phyloP scores from a whole-genome alignment of 768 basidiomycete genomes.

The Naematelia encephala region DNA sequence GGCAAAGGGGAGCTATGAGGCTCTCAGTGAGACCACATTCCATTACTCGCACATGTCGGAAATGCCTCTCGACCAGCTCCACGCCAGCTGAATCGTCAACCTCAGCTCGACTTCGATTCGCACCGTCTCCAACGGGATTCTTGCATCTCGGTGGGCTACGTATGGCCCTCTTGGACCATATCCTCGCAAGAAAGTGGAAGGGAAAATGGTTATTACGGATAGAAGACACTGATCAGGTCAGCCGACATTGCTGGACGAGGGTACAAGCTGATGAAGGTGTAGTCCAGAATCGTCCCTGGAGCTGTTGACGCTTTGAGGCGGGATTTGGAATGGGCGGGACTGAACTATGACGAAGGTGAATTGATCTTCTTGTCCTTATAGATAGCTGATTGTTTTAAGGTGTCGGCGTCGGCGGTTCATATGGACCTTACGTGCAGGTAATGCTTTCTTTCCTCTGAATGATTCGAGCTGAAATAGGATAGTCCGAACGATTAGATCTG shows the following conservation, averaged over 20 bases:
- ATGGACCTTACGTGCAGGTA: slow-evolving; percentile 86
- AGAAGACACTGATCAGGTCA: slow-evolving; percentile 90
- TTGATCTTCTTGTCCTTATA: slow-evolving; percentile 1
- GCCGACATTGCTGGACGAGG: slow-evolving; percentile 27
- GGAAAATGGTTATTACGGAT: slow-evolving; percentile 90
- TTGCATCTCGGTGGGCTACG: slow-evolving; percentile 91
- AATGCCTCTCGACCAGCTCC: slow-evolving; percentile 13
- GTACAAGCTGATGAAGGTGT: slow-evolving; percentile 6
- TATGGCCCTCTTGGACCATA: slow-evolving; percentile 88
- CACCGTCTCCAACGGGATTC: slow-evolving; percentile 92
- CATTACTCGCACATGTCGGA: background rate
- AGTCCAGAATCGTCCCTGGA: slow-evolving; percentile 67
- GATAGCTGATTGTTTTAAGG: slow-evolving; percentile 55
- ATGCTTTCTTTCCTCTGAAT: slow-evolving; percentile 8
- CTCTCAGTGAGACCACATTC: background rate
- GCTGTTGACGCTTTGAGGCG: slow-evolving; percentile 75
- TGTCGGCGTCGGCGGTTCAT: slow-evolving; percentile 69
- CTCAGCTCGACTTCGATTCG: slow-evolving; percentile 70
- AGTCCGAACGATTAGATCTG: slow-evolving; percentile 86
- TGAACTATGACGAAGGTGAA: slow-evolving; percentile 86
- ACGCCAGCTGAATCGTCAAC: slow-evolving; percentile 1
- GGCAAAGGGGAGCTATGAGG: background rate
- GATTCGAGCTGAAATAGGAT: slow-evolving; percentile 10
- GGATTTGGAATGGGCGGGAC: slow-evolving; percentile 82
- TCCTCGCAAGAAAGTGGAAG: slow-evolving; percentile 72